Conservation (phyloP, 2,329 filamentous ascomycete genomes). For the Cladosporium austrohemisphaericum region DNA sequence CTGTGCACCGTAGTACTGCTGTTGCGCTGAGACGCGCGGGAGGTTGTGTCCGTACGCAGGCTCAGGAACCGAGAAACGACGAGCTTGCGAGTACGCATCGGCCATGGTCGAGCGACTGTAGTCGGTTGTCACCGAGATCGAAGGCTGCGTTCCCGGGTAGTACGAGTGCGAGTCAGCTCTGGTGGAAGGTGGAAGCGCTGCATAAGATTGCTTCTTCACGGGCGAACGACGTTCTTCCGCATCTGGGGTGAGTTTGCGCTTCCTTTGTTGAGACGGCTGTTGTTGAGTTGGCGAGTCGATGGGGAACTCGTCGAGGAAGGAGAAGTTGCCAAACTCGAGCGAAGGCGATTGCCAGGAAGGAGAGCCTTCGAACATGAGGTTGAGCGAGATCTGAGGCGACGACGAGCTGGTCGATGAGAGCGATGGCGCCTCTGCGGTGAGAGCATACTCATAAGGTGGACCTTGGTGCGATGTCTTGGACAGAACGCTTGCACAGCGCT, state of each 20-base stretch:
- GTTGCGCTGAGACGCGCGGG: conserved; percentile 25
- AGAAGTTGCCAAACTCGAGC: conserved; percentile 59
- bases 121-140: conserved; percentile 37
- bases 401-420: conserved; percentile 55
- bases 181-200: conserved; percentile 34
- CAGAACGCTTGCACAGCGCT: conserved; percentile 65
- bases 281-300: conserved; percentile 29
- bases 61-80: conserved; percentile 38
- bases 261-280: conserved; percentile 37
- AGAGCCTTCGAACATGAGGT: conserved; percentile 51
- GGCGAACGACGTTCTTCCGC: conserved; percentile 48
- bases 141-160: conserved; percentile 26
- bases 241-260: conserved; percentile 55
- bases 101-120: conserved; percentile 36
- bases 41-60: conserved; percentile 27
- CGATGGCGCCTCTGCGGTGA: conserved; percentile 69
- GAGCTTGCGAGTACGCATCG: conserved; percentile 34
- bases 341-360: conserved; percentile 36
- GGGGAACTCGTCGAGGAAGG: conserved; percentile 42
- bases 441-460: conserved; percentile 64
- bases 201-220: conserved; percentile 38
- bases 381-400: conserved; percentile 55
- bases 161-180: conserved; percentile 33
- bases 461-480: conserved; percentile 54
- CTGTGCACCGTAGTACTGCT: conserved; percentile 27